Percentiles rank a stretch among this genome's conserved stretches.
These are phyloP conservation scores for Abelmoschus esculentus DNA, from an alignment of 345 rosid species.

Conservation along the genomic window DNA sequence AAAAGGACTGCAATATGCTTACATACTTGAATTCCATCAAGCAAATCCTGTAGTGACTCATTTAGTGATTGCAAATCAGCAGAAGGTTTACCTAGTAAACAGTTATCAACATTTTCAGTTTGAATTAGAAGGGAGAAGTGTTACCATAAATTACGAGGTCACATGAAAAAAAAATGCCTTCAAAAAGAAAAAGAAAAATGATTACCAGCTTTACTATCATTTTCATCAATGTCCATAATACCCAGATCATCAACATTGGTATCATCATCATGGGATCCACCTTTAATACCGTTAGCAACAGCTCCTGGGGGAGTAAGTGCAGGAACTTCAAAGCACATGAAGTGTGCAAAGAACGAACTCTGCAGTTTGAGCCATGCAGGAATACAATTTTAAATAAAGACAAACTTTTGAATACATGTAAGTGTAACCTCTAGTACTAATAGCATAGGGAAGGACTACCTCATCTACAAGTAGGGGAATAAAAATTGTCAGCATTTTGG, in stretches of 20 bases:
- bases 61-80: conserved; percentile 77
- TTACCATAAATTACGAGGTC: conserved; percentile 7
- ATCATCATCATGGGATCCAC: conserved; percentile 43
- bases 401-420: conserved; percentile 9
- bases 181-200: neutral
- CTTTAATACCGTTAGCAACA: conserved; percentile 53
- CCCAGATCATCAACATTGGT: conserved; percentile 85
- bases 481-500: conserved; percentile 92
- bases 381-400: conserved; percentile 9
- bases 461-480: conserved; percentile 98
- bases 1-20: neutral
- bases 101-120: conserved; percentile 8
- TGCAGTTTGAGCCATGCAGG: conserved; percentile 33
- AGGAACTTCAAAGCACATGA: conserved; percentile 99
- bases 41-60: conserved; percentile 93
- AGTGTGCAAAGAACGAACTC: conserved; percentile 99
- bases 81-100: conserved; percentile 58
- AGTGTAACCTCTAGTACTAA: conserved; percentile 76
- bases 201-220: conserved; percentile 66
- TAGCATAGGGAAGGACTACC: conserved; percentile 47
- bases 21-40: conserved; percentile 86
- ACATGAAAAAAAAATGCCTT: neutral
- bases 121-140: conserved; percentile 5
- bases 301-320: conserved; percentile 92
- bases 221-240: conserved; percentile 93